A percentile compares a stretch with the other conserved stretches of the same genome.
These are phyloP conservation scores for Neurospora sublineolata DNA, from an alignment of 495 filamentous ascomycete genomes.

Conservation along the genomic window DNA sequence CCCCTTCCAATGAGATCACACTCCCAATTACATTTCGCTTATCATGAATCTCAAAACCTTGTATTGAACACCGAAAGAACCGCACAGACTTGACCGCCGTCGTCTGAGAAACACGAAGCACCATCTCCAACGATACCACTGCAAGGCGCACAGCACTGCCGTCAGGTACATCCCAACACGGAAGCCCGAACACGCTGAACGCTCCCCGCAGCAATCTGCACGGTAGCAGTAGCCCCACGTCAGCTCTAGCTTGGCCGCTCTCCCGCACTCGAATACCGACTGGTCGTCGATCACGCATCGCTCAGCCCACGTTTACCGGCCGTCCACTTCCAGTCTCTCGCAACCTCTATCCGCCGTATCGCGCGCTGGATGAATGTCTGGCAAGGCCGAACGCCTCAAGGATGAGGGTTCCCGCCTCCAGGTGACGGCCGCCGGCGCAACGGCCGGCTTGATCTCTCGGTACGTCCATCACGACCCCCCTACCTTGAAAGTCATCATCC, in stretches of 20 bases:
- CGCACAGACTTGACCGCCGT: neutral
- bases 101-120: neutral
- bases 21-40: neutral
- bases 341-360: neutral
- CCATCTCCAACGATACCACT: neutral
- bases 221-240: neutral
- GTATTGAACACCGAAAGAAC: neutral
- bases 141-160: neutral
- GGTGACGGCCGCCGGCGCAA: conserved; percentile 72
- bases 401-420: conserved; percentile 87
- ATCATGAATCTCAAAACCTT: neutral
- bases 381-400: conserved; percentile 53
- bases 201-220: neutral
- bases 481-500: neutral
- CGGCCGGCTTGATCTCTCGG: conserved; percentile 83
- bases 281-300: neutral
- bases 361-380: conserved; percentile 22
- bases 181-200: neutral
- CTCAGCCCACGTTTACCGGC: neutral
- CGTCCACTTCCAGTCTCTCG: neutral
- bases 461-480: conserved; percentile 52
- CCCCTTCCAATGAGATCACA: neutral
- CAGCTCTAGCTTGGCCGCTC: neutral
- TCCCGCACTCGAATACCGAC: neutral
- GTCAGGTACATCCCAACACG: neutral